Evolutionary conservation across 2,329 filamentous ascomycete genomes (phyloP), one percentile per base, ranked within the genome.

Genomic region (Verticillium klebahnii): DNA sequence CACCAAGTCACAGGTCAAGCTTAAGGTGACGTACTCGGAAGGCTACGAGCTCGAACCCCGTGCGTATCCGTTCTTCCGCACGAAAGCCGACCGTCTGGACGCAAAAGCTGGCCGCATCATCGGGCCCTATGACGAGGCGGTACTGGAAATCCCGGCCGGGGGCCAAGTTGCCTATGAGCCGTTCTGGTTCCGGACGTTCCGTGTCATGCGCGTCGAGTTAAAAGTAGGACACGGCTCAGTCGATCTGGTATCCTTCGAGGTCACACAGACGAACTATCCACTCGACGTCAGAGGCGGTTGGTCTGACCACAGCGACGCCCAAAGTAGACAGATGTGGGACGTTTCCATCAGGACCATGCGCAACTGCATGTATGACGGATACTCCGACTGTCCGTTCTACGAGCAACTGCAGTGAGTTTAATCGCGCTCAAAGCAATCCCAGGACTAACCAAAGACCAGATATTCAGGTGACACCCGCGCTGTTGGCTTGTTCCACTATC

Each of bases 21-120:
- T 74, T 8, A 67, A 67, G 19, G 39, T 70, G 1, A 68, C 64
- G 2, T 74, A 73, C 55, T 74, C 73, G 2, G 72, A 75, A 62
- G 69, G 73, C 15, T 74, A 74, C 58, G 73, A 74, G 57, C 64
- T 66, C 15, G 64, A 71, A 56, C 72, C 77, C 7, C 69, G 69
- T 1, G 69, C 69, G 3, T 75, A 76, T 52, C 77, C 77, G 0
- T 78, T 74, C 62, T 73, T 78, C 50, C 71, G 77, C 1, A 67
- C 67, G 12, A 79, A 79, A 59, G 67, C 63, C 0, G 69, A 78
- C 61, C 72, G 77, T 5, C 61, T 74, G 2, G 72, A 78, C 62
- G 66, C 71, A 2, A 58, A 50, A 2, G 64, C 66, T 17, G 72
- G 72, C 0, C 67, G 72, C 40, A 65, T 77, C 6, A 67, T 78